Base-by-base conservation (phyloP, 164 flowering plant species). In the Annona squamosa region DNA sequence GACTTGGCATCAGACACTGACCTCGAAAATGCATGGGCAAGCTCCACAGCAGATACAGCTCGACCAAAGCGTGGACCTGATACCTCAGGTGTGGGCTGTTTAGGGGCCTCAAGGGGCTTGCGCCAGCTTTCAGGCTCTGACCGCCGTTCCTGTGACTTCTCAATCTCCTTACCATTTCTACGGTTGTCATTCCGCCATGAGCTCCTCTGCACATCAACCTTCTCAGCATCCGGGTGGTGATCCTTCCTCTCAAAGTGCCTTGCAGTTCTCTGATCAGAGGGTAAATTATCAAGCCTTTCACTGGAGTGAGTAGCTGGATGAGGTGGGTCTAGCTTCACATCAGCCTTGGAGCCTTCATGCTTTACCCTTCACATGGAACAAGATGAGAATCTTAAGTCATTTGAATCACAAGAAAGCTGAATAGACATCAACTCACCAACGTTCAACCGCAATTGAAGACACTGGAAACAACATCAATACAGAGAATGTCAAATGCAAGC, bases 111-210 rank as follows among this genome's bases (percentile, higher is more conserved):
- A 19, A 77, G 76, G 17, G 92, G 89, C 77, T 85, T 92, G 47
- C 94, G 91, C 97, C 98, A 92, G 12, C 87, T 88, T 75, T 92
- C 98, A 17, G 97, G 93, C 71, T 94, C 92, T 26, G 83, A 87
- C 3, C 71, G 84, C 73, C 92, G 82, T 72, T 83, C 90, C 59
- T 78, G 87, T 71, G 71, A 86, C 84, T 82, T 87, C 63, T 88
- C 91, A 2, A 69, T 45, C 63, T 88, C 91, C 77, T 79, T 76
- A 18, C 65, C 71, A 72, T 78, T 85, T 76, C 80, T 81, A 83
- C 85, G 9, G 63, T 81, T 83, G 41, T 90, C 88, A 73, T 81
- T 85, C 65, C 86, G 84, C 88, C 91, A 80, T 67, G 91, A 90
- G 76, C 81, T 84, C 83, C 81, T 86, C 73, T 83, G 90, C 62